phyloP scores from a whole-genome alignment of 1,284 basidiomycete species.

The Boletus sp. region DNA sequence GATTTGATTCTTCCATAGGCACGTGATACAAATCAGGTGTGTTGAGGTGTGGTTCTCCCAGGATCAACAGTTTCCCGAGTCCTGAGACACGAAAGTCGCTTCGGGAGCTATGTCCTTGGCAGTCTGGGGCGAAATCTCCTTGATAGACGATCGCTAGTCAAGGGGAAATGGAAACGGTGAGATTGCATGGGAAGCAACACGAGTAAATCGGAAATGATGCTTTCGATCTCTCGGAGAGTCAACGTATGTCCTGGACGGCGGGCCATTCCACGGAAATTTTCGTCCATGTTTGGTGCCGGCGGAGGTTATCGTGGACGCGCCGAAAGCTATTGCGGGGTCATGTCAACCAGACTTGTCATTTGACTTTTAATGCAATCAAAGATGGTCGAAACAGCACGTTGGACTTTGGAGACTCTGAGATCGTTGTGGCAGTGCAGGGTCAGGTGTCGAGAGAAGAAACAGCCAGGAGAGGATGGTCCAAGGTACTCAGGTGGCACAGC shows the following conservation, averaged over 20 bases:
- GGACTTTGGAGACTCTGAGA: too few species aligned
- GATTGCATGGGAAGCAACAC: slow-evolving; percentile 8
- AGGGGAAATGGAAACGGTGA: slow-evolving; percentile 5
- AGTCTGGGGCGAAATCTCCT: background rate
- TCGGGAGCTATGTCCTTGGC: background rate
- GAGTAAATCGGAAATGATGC: background rate
- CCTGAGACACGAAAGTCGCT: background rate
- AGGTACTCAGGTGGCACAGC: too few species aligned
- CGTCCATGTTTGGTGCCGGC: too few species aligned
- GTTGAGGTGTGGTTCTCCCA: background rate
- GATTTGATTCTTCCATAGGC: too few species aligned
- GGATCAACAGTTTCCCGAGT: background rate
- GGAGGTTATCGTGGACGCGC: too few species aligned
- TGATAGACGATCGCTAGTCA: background rate
- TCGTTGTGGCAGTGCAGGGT: too few species aligned
- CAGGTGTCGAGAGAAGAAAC: background rate
- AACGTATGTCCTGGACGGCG: background rate
- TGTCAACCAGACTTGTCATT: too few species aligned
- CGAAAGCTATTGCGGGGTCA: too few species aligned
- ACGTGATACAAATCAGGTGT: background rate
- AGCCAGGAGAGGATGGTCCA: too few species aligned
- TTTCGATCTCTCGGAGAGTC: slow-evolving; percentile 1
- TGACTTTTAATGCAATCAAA: too few species aligned
- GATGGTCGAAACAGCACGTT: too few species aligned
- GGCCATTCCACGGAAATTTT: too few species aligned